These are phyloP conservation scores for Diaporthe longicolla DNA, from an alignment of 2,329 filamentous ascomycete species.

Conservation along the genomic window DNA sequence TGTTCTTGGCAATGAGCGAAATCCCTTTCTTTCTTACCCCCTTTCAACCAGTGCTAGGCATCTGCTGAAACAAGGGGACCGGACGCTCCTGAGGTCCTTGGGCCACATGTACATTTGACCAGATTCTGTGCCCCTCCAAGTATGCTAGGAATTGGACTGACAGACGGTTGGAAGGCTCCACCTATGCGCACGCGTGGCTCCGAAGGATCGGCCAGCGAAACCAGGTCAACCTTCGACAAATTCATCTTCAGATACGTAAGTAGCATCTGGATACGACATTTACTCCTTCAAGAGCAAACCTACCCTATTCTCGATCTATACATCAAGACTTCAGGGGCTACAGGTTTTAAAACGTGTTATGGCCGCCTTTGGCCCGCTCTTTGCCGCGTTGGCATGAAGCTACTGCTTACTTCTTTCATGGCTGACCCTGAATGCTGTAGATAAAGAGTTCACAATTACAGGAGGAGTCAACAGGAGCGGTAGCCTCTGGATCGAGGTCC, in stretches of 20 bases:
- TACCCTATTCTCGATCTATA: too few relatives aligned
- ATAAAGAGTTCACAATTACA: background rate
- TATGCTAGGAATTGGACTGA: background rate
- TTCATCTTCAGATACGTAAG: conserved; percentile 6
- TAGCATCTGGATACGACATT: too few relatives aligned
- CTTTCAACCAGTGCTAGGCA: background rate
- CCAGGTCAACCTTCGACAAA: background rate
- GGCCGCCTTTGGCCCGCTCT: too few relatives aligned
- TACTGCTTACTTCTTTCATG: too few relatives aligned
- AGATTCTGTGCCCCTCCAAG: background rate
- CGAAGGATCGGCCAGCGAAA: conserved; percentile 10
- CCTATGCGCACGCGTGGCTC: conserved; percentile 25
- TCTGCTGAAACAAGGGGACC: background rate
- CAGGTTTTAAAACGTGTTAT: too few relatives aligned
- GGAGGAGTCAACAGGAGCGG: background rate
- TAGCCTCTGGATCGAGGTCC: conserved; percentile 10
- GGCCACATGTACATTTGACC: background rate
- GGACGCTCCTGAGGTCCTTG: background rate
- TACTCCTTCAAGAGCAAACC: too few relatives aligned
- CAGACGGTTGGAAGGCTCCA: background rate
- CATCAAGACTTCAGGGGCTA: too few relatives aligned
- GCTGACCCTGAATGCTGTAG: too few relatives aligned
- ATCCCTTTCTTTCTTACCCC: background rate
- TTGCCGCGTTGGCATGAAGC: too few relatives aligned
- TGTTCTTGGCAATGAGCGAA: conserved; percentile 5